Percentiles rank a stretch among this genome's conserved stretches.
Conservation (phyloP, 192 early-diverging fungal genomes). For the Backusella psychrophila region DNA sequence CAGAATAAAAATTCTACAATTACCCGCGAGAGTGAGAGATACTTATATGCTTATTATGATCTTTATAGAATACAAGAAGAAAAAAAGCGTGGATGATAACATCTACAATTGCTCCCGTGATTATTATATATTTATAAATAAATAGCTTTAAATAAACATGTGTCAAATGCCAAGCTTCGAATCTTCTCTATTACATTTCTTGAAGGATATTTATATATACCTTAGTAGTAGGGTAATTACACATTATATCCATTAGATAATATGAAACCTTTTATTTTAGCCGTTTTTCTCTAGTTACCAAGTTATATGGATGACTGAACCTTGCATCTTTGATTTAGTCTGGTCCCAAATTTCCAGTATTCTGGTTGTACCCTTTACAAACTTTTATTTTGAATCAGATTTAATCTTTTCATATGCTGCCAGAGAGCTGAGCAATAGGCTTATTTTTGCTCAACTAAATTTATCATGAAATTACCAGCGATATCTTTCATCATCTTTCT, state of each 20-base stretch:
- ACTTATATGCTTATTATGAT: neutral
- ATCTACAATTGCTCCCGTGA: neutral
- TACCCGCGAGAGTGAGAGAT: no score
- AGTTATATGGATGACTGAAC: neutral
- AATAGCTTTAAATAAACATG: neutral
- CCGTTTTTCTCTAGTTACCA: neutral
- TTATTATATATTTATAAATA: neutral
- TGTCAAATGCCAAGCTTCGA: neutral
- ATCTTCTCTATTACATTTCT: neutral
- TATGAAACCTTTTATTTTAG: neutral
- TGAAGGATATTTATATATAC: neutral
- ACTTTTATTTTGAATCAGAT: neutral
- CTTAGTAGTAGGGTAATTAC: neutral
- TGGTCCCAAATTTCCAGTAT: neutral
- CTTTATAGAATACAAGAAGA: neutral
- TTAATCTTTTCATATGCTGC: neutral
- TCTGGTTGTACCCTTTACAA: neutral
- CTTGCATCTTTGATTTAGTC: neutral
- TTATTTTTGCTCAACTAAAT: neutral
- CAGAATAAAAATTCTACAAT: no score
- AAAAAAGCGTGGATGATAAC: no score
- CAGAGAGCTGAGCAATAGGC: neutral
- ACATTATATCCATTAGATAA: neutral
- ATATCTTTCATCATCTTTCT: neutral
- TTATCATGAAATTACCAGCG: neutral